phyloP scores from a whole-genome alignment of 2,329 filamentous ascomycete species.

The Clathrospora elynae region DNA sequence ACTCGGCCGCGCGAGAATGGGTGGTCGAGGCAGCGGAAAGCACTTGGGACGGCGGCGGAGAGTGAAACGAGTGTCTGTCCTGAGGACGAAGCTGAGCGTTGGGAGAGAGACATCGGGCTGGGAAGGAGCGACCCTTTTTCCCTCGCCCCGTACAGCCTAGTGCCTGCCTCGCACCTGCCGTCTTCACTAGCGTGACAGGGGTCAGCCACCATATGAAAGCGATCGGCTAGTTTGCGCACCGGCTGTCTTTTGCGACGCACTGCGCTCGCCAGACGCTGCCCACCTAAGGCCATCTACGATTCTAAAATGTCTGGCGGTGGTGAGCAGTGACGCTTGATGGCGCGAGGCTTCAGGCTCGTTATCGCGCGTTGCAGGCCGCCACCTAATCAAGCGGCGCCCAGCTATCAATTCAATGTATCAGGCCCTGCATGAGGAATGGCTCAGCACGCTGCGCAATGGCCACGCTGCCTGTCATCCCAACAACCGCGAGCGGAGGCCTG shows the following conservation, averaged over 20 bases:
- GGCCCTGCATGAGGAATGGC: slow-evolving; percentile 27
- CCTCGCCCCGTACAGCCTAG: slow-evolving; percentile 18
- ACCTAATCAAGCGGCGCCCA: slow-evolving; percentile 24
- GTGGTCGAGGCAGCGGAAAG: slow-evolving; percentile 3
- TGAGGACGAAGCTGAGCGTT: slow-evolving; percentile 21
- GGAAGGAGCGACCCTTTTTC: slow-evolving; percentile 22
- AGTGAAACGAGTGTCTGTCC: slow-evolving; percentile 41
- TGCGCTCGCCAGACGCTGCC: slow-evolving; percentile 1
- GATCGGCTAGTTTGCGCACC: slow-evolving; percentile 15
- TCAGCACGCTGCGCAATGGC: slow-evolving; percentile 17
- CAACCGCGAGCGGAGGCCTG: slow-evolving; percentile 8
- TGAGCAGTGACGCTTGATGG: background rate
- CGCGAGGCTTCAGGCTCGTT: slow-evolving; percentile 2
- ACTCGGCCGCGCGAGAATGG: slow-evolving; percentile 21
- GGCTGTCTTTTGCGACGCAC: slow-evolving; percentile 5
- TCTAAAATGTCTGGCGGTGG: background rate
- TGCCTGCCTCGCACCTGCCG: slow-evolving; percentile 14
- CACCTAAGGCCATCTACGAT: no score
- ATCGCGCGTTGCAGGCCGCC: slow-evolving; percentile 11
- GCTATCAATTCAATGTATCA: slow-evolving; percentile 22
- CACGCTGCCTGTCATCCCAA: slow-evolving; percentile 20
- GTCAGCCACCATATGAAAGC: slow-evolving; percentile 8
- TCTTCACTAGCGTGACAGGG: slow-evolving; percentile 14
- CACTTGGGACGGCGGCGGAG: slow-evolving; percentile 20
- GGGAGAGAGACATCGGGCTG: slow-evolving; percentile 22